Base-by-base conservation (phyloP, 2,329 filamentous ascomycete genomes). In the Sporothrix inflata region DNA sequence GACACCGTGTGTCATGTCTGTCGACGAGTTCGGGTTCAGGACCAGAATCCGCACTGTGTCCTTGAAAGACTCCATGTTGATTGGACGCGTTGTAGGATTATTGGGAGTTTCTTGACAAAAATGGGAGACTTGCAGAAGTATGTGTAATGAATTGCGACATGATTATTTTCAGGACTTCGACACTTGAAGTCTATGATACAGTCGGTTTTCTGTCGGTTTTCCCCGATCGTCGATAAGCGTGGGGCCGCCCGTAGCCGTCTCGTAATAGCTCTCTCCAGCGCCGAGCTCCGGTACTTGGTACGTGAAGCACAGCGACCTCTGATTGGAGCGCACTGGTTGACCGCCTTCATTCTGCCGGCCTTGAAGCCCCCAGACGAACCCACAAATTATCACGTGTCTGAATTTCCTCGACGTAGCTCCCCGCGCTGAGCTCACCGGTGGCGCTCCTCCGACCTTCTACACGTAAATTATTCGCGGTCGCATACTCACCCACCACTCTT, bases 21-120 rank as follows among this genome's bases (percentile, higher is more conserved):
- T 77, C 0, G 90, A 93, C 2, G 91, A 94, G 82, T 96, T 96
- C 45, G 93, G 92, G 78, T 96, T 95, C 77, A 95, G 85, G 74
- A 95, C 84, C 53, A 95, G 85, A 74, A 94, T 89, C 74, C 80
- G 85, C 74, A 74, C 60, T 38, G 65, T 61, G 42, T 45, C 27
- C 40, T 38, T 38, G 9, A 38, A 8, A 24, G 55, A 30, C 30
- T n/a, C 67, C 68, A 71, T 67, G 21, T 66, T 71, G 38, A 6
- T 30, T 16, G 51, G 27, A 27, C 60, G 21, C 12, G 60, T 4
- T 45, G n/a, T 12, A 45, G 11, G 12, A 38, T 45, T 38, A 65
- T 42, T 45, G 60, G 38, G 9, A 12, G 19, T 5, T 7, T 14
- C 7, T 42, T 45, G 12, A 5, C 38, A 12, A 63, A 7, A n/a